Percentiles rank a stretch among this genome's conserved stretches.
Evolutionary conservation across 345 rosid species (phyloP).

Genomic region (Boechera stricta): DNA sequence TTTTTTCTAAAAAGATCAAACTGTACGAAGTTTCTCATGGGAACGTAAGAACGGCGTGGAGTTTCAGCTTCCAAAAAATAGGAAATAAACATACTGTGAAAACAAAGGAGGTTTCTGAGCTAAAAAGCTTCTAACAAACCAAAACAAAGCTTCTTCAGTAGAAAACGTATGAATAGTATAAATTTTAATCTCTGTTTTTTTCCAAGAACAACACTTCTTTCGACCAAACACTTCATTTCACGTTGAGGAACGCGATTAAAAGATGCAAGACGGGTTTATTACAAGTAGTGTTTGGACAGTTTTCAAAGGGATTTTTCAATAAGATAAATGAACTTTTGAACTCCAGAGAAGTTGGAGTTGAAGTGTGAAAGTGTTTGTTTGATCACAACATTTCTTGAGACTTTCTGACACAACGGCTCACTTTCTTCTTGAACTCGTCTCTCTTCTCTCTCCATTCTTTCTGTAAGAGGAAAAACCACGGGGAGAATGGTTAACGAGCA

Average conservation of each 20-base stretch:
- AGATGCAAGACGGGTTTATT: slow-evolving; percentile 40
- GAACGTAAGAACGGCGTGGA: slow-evolving; percentile 1
- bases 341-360: slow-evolving; percentile 10
- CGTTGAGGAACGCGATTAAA: slow-evolving; percentile 32
- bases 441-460: slow-evolving; percentile 78
- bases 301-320: background rate
- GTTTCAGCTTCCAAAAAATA: background rate
- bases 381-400: slow-evolving; percentile 70
- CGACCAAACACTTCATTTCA: slow-evolving; percentile 43
- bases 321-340: slow-evolving; percentile 21
- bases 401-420: slow-evolving; percentile 67
- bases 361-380: slow-evolving; percentile 2
- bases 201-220: slow-evolving; percentile 13
- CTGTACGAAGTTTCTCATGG: slow-evolving; percentile 14
- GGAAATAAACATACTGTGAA: background rate
- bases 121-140: background rate
- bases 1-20: background rate
- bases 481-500: background rate
- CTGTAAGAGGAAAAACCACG: slow-evolving; percentile 39
- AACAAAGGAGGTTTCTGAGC: too few relatives aligned
- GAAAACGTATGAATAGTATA: slow-evolving; percentile 29
- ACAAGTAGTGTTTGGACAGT: slow-evolving; percentile 40
- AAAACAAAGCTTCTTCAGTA: slow-evolving; percentile 22
- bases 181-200: slow-evolving; percentile 10
- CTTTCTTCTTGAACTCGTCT: slow-evolving; percentile 73